Evolutionary conservation across 164 flowering plant genomes (phyloP).

Genomic region (Vitis rotundifolia): DNA sequence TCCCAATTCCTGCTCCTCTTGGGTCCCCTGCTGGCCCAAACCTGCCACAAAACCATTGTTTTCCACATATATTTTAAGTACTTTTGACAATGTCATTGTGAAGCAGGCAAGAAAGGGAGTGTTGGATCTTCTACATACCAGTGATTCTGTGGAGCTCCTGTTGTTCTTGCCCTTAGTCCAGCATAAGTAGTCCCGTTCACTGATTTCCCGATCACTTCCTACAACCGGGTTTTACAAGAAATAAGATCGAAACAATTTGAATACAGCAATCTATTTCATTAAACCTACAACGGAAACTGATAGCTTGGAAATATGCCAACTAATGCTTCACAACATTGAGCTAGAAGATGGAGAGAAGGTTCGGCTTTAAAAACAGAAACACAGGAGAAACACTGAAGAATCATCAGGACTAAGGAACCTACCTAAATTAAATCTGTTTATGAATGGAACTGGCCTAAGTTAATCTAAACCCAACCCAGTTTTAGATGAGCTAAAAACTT

Average conservation of each 20-base stretch:
- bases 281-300: too few species aligned
- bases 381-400: too few species aligned
- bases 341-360: too few species aligned
- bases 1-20: slow-evolving; percentile 97
- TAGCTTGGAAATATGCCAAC: too few species aligned
- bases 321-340: too few species aligned
- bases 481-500: too few species aligned
- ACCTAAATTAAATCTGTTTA: too few species aligned
- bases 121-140: slow-evolving; percentile 49
- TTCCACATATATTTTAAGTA: slow-evolving; percentile 2
- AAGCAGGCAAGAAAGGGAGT: neutral
- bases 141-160: slow-evolving; percentile 99
- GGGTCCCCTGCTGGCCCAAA: slow-evolving; percentile 99
- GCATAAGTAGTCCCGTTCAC: slow-evolving; percentile 98
- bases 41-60: slow-evolving; percentile 41
- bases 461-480: too few species aligned
- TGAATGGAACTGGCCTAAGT: too few species aligned
- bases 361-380: too few species aligned
- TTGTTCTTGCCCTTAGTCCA: slow-evolving; percentile 91
- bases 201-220: slow-evolving; percentile 87
- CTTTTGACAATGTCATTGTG: neutral
- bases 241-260: neutral
- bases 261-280: neutral
- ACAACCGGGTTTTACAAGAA: slow-evolving; percentile 13
- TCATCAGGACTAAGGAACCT: too few species aligned